A percentile compares a stretch with the other conserved stretches of the same genome.
Conservation (phyloP, 2,329 filamentous ascomycete species). For the Pezicula carpinea region DNA sequence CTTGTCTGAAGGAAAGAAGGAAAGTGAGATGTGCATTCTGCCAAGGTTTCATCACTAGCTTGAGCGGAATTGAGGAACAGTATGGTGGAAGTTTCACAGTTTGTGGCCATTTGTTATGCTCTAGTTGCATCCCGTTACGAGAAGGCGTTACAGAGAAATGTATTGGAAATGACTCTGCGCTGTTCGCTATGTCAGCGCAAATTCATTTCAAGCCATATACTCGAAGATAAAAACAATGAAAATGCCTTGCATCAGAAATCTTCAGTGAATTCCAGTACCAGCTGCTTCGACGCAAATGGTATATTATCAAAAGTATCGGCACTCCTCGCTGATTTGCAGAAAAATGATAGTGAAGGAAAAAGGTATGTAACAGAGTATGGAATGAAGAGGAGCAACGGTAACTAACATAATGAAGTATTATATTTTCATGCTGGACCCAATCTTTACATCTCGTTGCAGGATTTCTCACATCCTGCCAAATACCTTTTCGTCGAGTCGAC, state of each 20-base stretch:
- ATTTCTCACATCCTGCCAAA: conserved; percentile 3
- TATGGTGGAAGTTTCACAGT: conserved; percentile 8
- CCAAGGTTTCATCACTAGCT: conserved; percentile 2
- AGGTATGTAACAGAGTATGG: conserved; percentile 5
- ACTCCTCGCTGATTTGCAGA: conserved; percentile 9
- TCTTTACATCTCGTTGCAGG: conserved; percentile 14
- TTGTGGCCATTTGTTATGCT: conserved; percentile 11
- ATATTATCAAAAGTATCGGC: conserved; percentile 12
- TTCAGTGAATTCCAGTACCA: too few species aligned
- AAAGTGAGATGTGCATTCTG: conserved; percentile 8
- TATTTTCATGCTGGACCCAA: conserved; percentile 19
- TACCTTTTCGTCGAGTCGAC: conserved; percentile 12
- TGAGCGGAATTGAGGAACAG: conserved; percentile 9
- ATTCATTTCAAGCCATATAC: conserved; percentile 4
- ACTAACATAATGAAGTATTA: conserved; percentile 7
- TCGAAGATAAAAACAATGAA: too few species aligned
- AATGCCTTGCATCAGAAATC: too few species aligned
- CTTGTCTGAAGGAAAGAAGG: not conserved
- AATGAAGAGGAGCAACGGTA: not conserved
- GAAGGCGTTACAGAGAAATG: not conserved
- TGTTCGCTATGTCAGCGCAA: conserved; percentile 6
- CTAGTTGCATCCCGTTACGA: conserved; percentile 4
- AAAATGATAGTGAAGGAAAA: conserved; percentile 9
- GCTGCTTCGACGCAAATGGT: conserved; percentile 11
- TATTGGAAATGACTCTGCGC: not conserved